Evolutionary conservation across 768 basidiomycete species (phyloP).

Genomic region (Lactarius tabidus): DNA sequence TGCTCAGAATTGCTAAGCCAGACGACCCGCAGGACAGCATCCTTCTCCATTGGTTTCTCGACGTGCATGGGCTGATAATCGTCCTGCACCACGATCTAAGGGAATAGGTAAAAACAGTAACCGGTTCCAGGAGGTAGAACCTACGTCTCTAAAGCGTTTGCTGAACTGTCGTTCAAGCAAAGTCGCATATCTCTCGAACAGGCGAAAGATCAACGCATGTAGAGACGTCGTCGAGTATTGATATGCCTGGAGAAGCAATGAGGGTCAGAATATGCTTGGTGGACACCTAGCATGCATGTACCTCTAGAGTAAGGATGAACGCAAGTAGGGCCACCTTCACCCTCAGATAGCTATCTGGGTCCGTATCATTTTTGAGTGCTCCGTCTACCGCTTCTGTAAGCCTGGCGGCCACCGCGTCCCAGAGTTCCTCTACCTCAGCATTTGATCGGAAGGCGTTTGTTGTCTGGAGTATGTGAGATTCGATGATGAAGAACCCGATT

Average conservation of each 20-base stretch:
- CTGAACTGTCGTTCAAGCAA: slow-evolving; percentile 80
- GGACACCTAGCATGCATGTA: slow-evolving; percentile 32
- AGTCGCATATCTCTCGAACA: slow-evolving; percentile 87
- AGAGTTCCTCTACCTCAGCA: slow-evolving; percentile 89
- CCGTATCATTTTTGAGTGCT: slow-evolving; percentile 68
- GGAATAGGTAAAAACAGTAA: neutral
- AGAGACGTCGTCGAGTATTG: slow-evolving; percentile 81
- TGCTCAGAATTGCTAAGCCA: slow-evolving; percentile 76
- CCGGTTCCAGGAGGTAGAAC: slow-evolving; percentile 24
- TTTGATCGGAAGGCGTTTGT: slow-evolving; percentile 87
- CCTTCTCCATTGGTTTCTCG: slow-evolving; percentile 55
- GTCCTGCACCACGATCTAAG: slow-evolving; percentile 77
- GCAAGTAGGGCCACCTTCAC: slow-evolving; percentile 81
- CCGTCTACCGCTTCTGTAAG: slow-evolving; percentile 69
- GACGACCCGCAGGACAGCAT: slow-evolving; percentile 70
- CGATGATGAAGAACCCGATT: slow-evolving; percentile 96
- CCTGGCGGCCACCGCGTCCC: slow-evolving; percentile 79
- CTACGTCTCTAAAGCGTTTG: slow-evolving; percentile 73
- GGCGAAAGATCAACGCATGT: slow-evolving; percentile 75
- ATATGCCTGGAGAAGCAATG: slow-evolving; percentile 50
- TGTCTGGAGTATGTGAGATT: slow-evolving; percentile 85
- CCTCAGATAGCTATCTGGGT: slow-evolving; percentile 75
- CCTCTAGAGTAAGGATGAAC: slow-evolving; percentile 92
- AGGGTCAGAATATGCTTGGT: neutral
- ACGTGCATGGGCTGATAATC: slow-evolving; percentile 87